A percentile compares a stretch with the other conserved stretches of the same genome.
phyloP scores from a whole-genome alignment of 2,329 filamentous ascomycete genomes.

The Talaromyces albobiverticillius region DNA sequence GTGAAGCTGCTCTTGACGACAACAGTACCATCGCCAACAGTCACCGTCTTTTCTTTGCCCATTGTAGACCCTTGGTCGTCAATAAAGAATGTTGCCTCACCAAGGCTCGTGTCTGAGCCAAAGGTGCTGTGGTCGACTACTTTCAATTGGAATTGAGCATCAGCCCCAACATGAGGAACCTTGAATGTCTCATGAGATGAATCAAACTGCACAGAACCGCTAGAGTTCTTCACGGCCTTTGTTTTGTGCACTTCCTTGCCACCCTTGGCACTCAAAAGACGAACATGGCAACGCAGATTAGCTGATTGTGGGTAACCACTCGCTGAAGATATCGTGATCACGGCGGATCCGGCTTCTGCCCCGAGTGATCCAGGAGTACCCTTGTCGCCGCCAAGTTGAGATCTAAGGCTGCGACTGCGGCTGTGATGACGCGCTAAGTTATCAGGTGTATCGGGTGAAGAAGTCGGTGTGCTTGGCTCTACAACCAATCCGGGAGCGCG shows the following conservation, averaged over 20 bases:
- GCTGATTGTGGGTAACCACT: conserved; percentile 71
- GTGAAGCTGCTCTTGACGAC: conserved; percentile 71
- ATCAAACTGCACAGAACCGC: conserved; percentile 66
- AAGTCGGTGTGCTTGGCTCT: conserved; percentile 24
- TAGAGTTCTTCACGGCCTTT: conserved; percentile 73
- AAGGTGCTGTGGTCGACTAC: conserved; percentile 85
- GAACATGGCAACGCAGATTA: conserved; percentile 75
- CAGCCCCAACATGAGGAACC: conserved; percentile 67
- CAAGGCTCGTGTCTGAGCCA: conserved; percentile 76
- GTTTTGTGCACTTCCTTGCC: conserved; percentile 85
- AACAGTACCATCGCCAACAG: conserved; percentile 70
- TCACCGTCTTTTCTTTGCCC: conserved; percentile 69
- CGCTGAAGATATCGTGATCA: conserved; percentile 76
- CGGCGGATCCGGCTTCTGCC: conserved; percentile 70
- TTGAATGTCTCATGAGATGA: conserved; percentile 69
- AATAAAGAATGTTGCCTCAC: conserved; percentile 87
- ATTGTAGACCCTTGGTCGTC: conserved; percentile 68
- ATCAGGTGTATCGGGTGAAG: conserved; percentile 18
- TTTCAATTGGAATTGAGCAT: conserved; percentile 80
- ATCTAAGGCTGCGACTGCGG: conserved; percentile 47
- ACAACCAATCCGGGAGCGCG: conserved; percentile 27
- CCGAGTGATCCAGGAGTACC: conserved; percentile 26
- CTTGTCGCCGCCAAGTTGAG: conserved; percentile 49
- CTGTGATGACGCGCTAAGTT: conserved; percentile 38
- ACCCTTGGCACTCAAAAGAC: conserved; percentile 63